These are phyloP conservation scores for Medicago lupulina DNA, from an alignment of 306 rosid species.

Conservation along the genomic window DNA sequence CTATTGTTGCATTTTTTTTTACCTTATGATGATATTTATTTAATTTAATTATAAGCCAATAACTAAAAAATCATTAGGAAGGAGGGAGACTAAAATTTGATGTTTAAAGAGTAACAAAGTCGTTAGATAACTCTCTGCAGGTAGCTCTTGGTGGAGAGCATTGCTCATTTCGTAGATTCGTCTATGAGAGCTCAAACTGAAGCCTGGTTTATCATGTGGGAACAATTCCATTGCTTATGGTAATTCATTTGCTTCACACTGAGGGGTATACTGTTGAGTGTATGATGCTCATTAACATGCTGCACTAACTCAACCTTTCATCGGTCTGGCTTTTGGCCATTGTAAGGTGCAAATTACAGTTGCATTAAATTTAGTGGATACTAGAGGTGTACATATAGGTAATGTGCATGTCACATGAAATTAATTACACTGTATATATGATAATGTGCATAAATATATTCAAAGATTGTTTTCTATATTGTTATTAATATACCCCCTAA, in stretches of 20 bases:
- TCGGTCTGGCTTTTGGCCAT: not conserved
- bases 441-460: constrained; percentile 9
- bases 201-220: constrained; percentile 9
- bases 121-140: constrained; percentile 50
- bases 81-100: not conserved
- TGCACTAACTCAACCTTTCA: constrained; percentile 2
- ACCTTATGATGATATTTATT: not conserved
- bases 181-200: not conserved
- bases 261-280: not conserved
- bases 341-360: constrained; percentile 17
- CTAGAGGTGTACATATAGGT: not conserved
- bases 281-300: constrained; percentile 29
- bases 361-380: not conserved
- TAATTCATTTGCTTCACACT: not conserved
- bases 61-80: not conserved
- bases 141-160: constrained; percentile 59
- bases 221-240: constrained; percentile 4
- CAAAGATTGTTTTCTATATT: constrained; percentile 10
- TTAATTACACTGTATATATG: not conserved
- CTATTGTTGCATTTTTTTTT: not conserved
- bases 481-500: not conserved
- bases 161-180: constrained; percentile 43
- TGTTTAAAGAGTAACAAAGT: constrained; percentile 29
- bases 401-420: not conserved
- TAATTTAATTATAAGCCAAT: not conserved